Evolutionary conservation across 139 green algal genomes (phyloP), one percentile per base, ranked within the genome.

Genomic region (Trebouxia sp.): DNA sequence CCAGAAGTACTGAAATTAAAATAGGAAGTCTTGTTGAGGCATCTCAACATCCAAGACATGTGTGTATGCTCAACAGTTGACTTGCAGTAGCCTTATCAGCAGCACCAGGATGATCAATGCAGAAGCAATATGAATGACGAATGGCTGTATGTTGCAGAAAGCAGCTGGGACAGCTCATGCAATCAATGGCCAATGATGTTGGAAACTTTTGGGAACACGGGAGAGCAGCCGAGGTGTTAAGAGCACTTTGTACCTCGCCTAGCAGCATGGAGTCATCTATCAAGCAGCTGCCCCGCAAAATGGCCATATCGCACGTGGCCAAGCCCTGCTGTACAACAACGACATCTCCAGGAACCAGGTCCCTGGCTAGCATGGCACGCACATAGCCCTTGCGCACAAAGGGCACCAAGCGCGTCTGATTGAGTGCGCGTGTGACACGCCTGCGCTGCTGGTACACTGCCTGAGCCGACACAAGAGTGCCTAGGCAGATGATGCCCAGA

Each of bases 211-310:
- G n/a, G n/a, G n/a, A n/a, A n/a, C n/a, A n/a, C n/a, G n/a, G n/a
- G n/a, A n/a, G n/a, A n/a, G n/a, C n/a, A n/a, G n/a, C n/a, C n/a
- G n/a, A n/a, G n/a, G n/a, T n/a, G n/a, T n/a, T n/a, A n/a, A n/a
- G n/a, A n/a, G n/a, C n/a, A n/a, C n/a, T n/a, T n/a, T n/a, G n/a
- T 3, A 72, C 62, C 32, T 72, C 62, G 32, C 62, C 62, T 45
- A 35, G 28, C 17, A 43, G 10, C 32, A n/a, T 45, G 28, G 62
- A 42, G 1, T 43, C 62, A 32, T 72, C 62, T 26, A 72, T 35
- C 42, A 72, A 35, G 30, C 62, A 72, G 11, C 43, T 72, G 32
- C 62, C 62, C 35, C 35, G 26, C 3, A 72, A 35, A 17, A 72
- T 32, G 8, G 43, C 62, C 62, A 72, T 72, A 41, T 72, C 62